Evolutionary conservation across 176 grass and related monocot species (phyloP).

Genomic region (Cenchrus fungigraminus): DNA sequence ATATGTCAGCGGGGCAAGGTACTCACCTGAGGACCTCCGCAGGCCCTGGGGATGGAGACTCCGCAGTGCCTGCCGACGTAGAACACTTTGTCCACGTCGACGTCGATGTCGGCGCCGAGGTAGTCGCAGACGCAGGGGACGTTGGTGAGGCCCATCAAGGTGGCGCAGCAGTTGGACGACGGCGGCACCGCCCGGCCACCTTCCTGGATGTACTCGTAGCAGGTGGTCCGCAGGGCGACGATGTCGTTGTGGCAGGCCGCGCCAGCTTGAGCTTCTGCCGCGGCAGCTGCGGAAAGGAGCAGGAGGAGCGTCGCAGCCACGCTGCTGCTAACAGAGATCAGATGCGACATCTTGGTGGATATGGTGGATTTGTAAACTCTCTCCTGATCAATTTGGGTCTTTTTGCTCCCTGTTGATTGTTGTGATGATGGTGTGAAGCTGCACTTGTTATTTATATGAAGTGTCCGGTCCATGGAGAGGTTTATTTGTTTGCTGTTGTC

Average conservation of each 20-base stretch:
- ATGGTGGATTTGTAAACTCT: background rate
- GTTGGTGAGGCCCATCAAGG: background rate
- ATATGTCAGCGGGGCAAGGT: too few species aligned
- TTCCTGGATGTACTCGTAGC: constrained; percentile 30
- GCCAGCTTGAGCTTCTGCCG: background rate
- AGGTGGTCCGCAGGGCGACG: constrained; percentile 10
- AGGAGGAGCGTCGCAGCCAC: constrained; percentile 17
- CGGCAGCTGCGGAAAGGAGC: background rate
- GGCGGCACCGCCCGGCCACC: background rate
- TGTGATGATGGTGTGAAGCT: background rate
- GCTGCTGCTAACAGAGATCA: background rate
- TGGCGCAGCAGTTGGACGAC: constrained; percentile 19
- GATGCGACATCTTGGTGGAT: constrained; percentile 9
- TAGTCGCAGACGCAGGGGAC: constrained; percentile 36
- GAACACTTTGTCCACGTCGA: constrained; percentile 10
- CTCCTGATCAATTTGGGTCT: background rate
- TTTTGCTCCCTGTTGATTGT: background rate
- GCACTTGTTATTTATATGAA: background rate
- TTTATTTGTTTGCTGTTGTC: background rate
- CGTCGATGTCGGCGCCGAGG: constrained; percentile 19
- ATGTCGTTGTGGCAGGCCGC: constrained; percentile 22
- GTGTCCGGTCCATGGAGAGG: background rate
- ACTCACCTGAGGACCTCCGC: background rate
- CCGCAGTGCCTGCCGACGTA: constrained; percentile 20
- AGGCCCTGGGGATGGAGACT: constrained; percentile 22